phyloP scores from a whole-genome alignment of 163 green algal genomes.

The Coccomyxa subellipsoidea region DNA sequence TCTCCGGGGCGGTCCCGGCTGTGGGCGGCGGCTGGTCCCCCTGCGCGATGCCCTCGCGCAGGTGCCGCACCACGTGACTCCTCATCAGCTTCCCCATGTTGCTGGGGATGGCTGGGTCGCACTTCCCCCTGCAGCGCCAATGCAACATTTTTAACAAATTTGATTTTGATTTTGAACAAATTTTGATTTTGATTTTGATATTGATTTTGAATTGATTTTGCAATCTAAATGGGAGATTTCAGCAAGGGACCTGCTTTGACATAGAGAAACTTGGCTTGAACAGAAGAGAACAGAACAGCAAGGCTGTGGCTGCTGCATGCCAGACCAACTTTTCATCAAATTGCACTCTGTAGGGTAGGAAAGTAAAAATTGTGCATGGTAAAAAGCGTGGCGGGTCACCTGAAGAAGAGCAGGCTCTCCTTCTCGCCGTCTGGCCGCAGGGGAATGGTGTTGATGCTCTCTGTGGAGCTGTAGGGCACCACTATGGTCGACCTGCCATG shows the following conservation, averaged over 20 bases:
- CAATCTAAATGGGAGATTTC: too few relatives aligned
- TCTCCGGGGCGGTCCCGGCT: not conserved
- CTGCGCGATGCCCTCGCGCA: not conserved
- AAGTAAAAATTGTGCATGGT: not conserved
- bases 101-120: not conserved
- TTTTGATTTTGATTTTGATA: too few relatives aligned
- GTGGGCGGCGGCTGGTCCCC: not conserved
- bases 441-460: not conserved
- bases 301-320: too few relatives aligned
- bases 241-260: too few relatives aligned
- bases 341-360: too few relatives aligned
- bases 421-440: not conserved
- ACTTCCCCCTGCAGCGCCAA: not conserved
- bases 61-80: not conserved
- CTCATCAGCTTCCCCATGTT: constrained; percentile 5
- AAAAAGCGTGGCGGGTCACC: not conserved
- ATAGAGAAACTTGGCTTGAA: too few relatives aligned
- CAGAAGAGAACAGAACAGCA: too few relatives aligned
- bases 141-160: too few relatives aligned
- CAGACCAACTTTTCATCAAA: too few relatives aligned
- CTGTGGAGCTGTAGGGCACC: constrained; percentile 10
- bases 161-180: too few relatives aligned
- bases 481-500: not conserved
- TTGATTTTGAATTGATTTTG: too few relatives aligned
- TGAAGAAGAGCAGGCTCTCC: constrained; percentile 10